These are phyloP conservation scores for Agapanthus africanus DNA, from an alignment of 106 monocot genomes.

Conservation along the genomic window DNA sequence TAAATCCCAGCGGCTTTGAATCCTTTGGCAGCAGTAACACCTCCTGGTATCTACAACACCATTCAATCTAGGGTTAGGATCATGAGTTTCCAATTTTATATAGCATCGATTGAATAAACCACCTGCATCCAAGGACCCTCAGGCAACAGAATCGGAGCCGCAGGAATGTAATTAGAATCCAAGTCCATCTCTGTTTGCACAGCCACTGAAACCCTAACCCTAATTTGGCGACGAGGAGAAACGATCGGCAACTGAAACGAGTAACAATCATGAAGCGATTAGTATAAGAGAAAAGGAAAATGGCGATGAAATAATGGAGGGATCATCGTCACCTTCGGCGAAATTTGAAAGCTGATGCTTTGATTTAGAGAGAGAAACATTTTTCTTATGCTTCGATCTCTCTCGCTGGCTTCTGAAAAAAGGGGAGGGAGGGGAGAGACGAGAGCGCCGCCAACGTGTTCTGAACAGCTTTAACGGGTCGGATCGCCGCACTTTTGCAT, in stretches of 20 bases:
- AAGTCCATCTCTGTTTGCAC: not conserved
- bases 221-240: not conserved
- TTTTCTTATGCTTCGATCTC: too few species aligned
- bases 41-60: constrained; percentile 57
- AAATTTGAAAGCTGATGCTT: not conserved
- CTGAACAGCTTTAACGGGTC: too few species aligned
- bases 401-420: too few species aligned
- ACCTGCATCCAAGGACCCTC: constrained; percentile 90
- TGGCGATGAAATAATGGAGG: not conserved
- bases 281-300: not conserved
- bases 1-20: constrained; percentile 89
- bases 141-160: constrained; percentile 76
- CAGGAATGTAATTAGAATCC: constrained; percentile 27
- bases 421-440: too few species aligned
- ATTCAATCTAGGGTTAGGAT: not conserved
- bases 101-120: too few species aligned
- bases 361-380: not conserved
- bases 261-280: not conserved
- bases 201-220: constrained; percentile 10
- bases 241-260: not conserved
- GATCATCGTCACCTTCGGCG: not conserved
- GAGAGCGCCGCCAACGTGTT: too few species aligned
- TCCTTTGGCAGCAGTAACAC: constrained; percentile 88
- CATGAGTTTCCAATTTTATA: too few species aligned
- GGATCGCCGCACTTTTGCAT: too few species aligned